Evolutionary conservation across 2,329 filamentous ascomycete species (phyloP).

Genomic region (Balansia obtecta): DNA sequence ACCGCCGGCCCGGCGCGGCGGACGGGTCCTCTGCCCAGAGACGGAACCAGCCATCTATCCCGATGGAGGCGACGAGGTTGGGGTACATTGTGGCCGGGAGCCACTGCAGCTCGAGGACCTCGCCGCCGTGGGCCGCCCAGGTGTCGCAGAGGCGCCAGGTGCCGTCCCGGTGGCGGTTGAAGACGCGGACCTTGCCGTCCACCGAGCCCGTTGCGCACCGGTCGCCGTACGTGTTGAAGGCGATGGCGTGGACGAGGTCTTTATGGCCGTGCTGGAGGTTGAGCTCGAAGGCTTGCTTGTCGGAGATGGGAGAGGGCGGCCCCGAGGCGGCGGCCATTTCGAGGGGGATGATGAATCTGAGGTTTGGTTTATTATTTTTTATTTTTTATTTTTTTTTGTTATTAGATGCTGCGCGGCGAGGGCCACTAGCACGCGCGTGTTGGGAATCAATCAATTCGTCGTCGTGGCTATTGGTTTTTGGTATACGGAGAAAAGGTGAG

Average conservation of each 20-base stretch:
- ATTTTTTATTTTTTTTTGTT: no score
- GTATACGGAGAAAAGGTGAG: neutral
- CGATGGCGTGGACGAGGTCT: conserved; percentile 71
- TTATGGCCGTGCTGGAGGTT: conserved; percentile 64
- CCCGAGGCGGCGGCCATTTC: conserved; percentile 19
- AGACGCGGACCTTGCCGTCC: conserved; percentile 86
- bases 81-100: conserved; percentile 80
- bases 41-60: conserved; percentile 80
- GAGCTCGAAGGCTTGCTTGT: conserved; percentile 38
- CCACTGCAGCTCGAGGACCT: conserved; percentile 92
- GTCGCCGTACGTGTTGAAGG: conserved; percentile 87
- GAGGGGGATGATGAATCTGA: no score
- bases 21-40: conserved; percentile 87
- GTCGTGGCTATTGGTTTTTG: no score
- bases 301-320: conserved; percentile 27
- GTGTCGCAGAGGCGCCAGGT: conserved; percentile 73
- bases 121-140: conserved; percentile 82
- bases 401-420: no score
- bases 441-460: neutral
- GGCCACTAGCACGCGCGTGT: neutral
- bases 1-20: conserved; percentile 67
- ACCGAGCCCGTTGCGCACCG: conserved; percentile 84
- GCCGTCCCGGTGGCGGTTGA: conserved; percentile 68
- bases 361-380: no score
- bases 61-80: conserved; percentile 75